Conservation (phyloP, 208 protist species). For the Trypanosomatidae sp. region DNA sequence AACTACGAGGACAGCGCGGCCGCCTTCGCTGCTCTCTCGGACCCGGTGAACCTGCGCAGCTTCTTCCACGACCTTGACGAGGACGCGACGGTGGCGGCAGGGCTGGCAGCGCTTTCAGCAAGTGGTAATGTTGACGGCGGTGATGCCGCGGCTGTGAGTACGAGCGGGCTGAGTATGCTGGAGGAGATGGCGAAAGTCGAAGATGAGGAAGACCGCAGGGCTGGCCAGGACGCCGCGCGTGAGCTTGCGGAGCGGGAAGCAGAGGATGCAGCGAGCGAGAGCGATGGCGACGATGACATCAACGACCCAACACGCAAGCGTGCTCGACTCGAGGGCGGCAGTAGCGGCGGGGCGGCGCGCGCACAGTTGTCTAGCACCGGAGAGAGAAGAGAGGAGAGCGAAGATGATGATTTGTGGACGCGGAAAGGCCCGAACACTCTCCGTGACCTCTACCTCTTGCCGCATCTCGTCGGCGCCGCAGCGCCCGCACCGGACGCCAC, state of each 20-base stretch:
- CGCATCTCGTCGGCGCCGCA: too few species aligned
- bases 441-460: too few species aligned
- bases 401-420: too few species aligned
- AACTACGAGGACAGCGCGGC: slow-evolving; percentile 60
- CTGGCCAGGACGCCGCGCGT: slow-evolving; percentile 52
- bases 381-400: too few species aligned
- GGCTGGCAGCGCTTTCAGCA: not conserved
- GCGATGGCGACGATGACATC: slow-evolving; percentile 32
- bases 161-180: slow-evolving; percentile 33
- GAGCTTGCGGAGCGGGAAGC: slow-evolving; percentile 57
- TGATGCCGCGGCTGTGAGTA: not conserved
- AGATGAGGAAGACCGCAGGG: slow-evolving; percentile 77
- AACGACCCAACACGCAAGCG: not conserved
- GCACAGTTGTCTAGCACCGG: too few species aligned
- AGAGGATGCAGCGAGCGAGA: slow-evolving; percentile 44
- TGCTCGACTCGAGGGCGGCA: not conserved
- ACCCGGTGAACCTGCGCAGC: slow-evolving; percentile 73
- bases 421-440: too few species aligned
- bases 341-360: too few species aligned
- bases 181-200: slow-evolving; percentile 68
- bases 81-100: slow-evolving; percentile 53
- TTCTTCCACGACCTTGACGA: slow-evolving; percentile 91
- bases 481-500: not conserved
- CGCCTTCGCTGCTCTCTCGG: slow-evolving; percentile 66
- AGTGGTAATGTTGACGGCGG: too few species aligned